Evolutionary conservation across 495 filamentous ascomycete species (phyloP).

Genomic region (Hyaloscypha variabilis): DNA sequence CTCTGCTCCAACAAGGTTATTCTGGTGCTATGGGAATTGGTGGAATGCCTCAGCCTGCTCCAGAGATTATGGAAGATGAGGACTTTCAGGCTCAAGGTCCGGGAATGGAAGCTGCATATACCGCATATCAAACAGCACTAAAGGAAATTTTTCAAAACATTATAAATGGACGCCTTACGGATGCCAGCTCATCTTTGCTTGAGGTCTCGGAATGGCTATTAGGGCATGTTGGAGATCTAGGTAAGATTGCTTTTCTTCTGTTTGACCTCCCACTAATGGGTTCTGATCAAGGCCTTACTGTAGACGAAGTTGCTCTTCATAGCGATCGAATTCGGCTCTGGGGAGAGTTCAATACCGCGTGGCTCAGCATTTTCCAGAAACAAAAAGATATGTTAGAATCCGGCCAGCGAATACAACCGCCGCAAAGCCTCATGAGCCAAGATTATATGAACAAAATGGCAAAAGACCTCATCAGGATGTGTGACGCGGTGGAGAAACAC

Average conservation of each 20-base stretch:
- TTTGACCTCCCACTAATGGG: conserved; percentile 28
- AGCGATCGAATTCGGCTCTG: conserved; percentile 77
- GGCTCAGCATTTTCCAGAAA: conserved; percentile 83
- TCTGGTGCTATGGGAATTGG: conserved; percentile 37
- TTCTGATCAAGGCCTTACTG: conserved; percentile 41
- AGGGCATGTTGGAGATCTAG: conserved; percentile 77
- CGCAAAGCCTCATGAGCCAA: conserved; percentile 65
- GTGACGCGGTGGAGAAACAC: conserved; percentile 83
- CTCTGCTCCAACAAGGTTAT: conserved; percentile 47
- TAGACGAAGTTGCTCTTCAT: conserved; percentile 74
- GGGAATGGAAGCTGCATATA: conserved; percentile 65
- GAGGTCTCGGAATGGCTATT: conserved; percentile 86
- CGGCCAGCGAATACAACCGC: conserved; percentile 58
- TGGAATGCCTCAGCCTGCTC: conserved; percentile 38
- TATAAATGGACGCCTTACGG: conserved; percentile 68
- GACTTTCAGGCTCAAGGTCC: conserved; percentile 39
- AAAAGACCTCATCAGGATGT: conserved; percentile 75
- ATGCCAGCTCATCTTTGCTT: conserved; percentile 73
- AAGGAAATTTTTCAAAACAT: conserved; percentile 76
- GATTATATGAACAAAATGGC: conserved; percentile 79
- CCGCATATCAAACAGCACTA: conserved; percentile 72
- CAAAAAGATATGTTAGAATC: conserved; percentile 79
- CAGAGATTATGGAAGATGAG: conserved; percentile 48
- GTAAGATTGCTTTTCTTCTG: conserved; percentile 57
- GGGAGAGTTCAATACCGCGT: conserved; percentile 94